Evolutionary conservation across 768 basidiomycete species (phyloP).

Genomic region (Mycena metata): DNA sequence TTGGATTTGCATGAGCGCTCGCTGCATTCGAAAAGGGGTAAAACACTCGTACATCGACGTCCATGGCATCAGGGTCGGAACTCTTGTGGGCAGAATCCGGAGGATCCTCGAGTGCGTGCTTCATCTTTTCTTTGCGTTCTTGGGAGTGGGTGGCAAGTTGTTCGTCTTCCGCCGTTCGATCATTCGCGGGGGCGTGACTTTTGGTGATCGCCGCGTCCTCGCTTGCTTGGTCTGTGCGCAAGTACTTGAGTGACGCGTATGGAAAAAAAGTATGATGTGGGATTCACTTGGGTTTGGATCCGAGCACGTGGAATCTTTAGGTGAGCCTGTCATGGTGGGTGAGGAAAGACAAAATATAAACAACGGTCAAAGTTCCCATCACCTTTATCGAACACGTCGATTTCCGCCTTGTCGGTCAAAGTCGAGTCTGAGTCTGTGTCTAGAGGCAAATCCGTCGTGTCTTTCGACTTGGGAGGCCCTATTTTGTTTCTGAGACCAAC

Average conservation of each 20-base stretch:
- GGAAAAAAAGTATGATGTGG: too few relatives aligned
- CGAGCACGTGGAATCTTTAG: too few relatives aligned
- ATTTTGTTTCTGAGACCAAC: neutral
- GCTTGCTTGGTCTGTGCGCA: too few relatives aligned
- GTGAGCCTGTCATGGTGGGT: too few relatives aligned
- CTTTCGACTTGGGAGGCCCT: neutral
- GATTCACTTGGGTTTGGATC: too few relatives aligned
- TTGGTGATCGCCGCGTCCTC: too few relatives aligned
- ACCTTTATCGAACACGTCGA: neutral
- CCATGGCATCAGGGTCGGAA: conserved; percentile 17
- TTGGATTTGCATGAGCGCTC: neutral
- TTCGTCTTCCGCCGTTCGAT: conserved; percentile 2
- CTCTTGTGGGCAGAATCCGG: neutral
- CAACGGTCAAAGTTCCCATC: too few relatives aligned
- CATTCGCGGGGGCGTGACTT: conserved; percentile 17
- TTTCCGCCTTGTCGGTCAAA: neutral
- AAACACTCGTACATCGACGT: conserved; percentile 17
- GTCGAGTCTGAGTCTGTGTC: neutral
- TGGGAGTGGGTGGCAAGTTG: neutral
- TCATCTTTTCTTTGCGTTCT: conserved; percentile 3
- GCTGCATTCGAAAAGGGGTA: neutral
- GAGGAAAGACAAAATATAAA: too few relatives aligned
- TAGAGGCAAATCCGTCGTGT: neutral
- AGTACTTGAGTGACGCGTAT: too few relatives aligned
- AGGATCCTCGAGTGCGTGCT: neutral